phyloP scores from a whole-genome alignment of 75 land plant species.

The Selaginella tamariscina region DNA sequence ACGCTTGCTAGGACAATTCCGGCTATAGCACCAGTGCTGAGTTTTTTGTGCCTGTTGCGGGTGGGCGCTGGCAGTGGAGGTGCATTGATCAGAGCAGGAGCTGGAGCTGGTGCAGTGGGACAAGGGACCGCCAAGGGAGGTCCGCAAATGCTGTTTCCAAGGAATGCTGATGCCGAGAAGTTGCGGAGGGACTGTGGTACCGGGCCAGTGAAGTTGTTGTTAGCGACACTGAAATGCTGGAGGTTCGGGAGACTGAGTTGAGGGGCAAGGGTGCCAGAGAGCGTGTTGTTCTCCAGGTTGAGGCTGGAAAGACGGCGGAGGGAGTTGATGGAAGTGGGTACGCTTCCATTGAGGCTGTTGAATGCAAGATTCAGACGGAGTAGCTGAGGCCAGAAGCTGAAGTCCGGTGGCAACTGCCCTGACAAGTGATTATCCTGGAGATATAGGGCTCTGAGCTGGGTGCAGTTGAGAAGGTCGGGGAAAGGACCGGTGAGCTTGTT shows the following conservation, averaged over 20 bases:
- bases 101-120: not conserved
- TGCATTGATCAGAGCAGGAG: not conserved
- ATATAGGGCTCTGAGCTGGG: not conserved
- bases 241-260: constrained; percentile 29
- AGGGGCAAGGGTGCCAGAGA: not conserved
- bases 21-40: constrained; percentile 31
- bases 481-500: constrained; percentile 48
- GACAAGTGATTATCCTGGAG: constrained; percentile 2
- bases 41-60: constrained; percentile 1
- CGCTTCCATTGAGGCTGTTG: constrained; percentile 4
- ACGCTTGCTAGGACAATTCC: constrained; percentile 27
- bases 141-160: not conserved
- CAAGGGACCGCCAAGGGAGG: not conserved
- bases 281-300: constrained; percentile 8
- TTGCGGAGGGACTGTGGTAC: constrained; percentile 32
- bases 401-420: not conserved
- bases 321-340: not conserved
- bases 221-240: constrained; percentile 56
- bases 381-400: not conserved
- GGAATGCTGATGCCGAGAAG: not conserved
- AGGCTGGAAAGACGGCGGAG: not conserved
- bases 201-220: constrained; percentile 51
- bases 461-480: constrained; percentile 23
- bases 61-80: constrained; percentile 10
- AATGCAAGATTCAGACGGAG: not conserved